Evolutionary conservation across 257 asterid species (phyloP).

Genomic region (Solanum commersonii): DNA sequence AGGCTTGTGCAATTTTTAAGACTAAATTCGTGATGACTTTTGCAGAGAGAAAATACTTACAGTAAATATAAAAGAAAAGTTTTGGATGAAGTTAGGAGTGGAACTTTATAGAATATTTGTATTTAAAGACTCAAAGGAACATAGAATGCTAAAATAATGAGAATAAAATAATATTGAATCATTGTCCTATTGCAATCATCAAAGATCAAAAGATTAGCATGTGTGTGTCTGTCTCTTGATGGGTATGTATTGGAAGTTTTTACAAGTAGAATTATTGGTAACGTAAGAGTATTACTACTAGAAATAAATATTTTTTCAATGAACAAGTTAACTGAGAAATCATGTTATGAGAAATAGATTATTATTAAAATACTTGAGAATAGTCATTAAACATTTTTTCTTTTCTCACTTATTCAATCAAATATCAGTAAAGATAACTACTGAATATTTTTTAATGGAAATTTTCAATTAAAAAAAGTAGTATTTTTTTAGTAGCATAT

Average conservation of each 20-base stretch:
- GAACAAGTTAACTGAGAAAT: too few relatives aligned
- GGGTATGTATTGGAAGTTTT: background rate
- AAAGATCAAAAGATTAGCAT: background rate
- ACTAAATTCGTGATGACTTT: background rate
- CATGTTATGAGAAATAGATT: too few relatives aligned
- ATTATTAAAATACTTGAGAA: too few relatives aligned
- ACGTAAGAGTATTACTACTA: background rate
- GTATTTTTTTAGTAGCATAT: too few relatives aligned
- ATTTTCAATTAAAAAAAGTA: too few relatives aligned
- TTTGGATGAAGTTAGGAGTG: background rate
- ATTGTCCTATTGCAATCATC: background rate
- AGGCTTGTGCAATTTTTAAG: background rate
- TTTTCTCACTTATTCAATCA: background rate
- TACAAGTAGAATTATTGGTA: background rate
- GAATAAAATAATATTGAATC: background rate
- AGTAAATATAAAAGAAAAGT: background rate
- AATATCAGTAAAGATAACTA: too few relatives aligned
- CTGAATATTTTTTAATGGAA: too few relatives aligned
- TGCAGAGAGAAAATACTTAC: background rate
- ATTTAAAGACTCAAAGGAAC: background rate
- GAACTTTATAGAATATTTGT: background rate
- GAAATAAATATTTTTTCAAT: too few relatives aligned
- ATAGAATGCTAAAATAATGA: background rate
- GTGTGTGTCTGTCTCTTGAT: background rate
- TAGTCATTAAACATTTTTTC: background rate